Evolutionary conservation across 257 asterid species (phyloP).

Genomic region (Paraleonurus japonicus): DNA sequence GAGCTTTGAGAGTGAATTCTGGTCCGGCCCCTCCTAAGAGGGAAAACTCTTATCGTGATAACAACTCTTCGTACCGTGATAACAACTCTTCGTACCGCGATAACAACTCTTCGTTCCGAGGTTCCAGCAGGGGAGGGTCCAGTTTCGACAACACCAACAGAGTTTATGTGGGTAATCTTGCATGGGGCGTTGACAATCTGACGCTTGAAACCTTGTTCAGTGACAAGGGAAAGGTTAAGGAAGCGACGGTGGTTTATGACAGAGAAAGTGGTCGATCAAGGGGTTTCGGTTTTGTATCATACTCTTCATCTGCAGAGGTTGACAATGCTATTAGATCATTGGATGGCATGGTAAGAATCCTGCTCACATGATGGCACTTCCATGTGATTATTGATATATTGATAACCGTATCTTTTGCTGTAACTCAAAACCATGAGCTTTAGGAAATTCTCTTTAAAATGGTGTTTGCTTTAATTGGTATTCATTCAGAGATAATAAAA

Average conservation of each 20-base stretch:
- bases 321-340: conserved; percentile 55
- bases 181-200: conserved; percentile 82
- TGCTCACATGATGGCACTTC: not conserved
- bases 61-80: not conserved
- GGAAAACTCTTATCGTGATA: conserved; percentile 31
- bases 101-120: conserved; percentile 16
- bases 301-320: conserved; percentile 61
- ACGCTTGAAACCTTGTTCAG: conserved; percentile 70
- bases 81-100: not conserved
- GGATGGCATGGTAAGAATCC: conserved; percentile 69
- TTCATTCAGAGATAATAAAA: not conserved
- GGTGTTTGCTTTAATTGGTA: not conserved
- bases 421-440: not conserved
- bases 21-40: conserved; percentile 81
- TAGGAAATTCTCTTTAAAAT: not conserved
- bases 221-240: conserved; percentile 79
- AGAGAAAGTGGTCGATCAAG: conserved; percentile 86
- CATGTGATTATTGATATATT: not conserved
- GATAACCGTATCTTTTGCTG: not conserved
- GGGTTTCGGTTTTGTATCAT: conserved; percentile 95
- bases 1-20: conserved; percentile 71
- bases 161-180: conserved; percentile 76
- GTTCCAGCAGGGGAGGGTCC: conserved; percentile 42
- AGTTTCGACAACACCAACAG: conserved; percentile 47
- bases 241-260: conserved; percentile 81